Base-by-base conservation (phyloP, 106 monocot genomes). In the Dendrobium nobile region DNA sequence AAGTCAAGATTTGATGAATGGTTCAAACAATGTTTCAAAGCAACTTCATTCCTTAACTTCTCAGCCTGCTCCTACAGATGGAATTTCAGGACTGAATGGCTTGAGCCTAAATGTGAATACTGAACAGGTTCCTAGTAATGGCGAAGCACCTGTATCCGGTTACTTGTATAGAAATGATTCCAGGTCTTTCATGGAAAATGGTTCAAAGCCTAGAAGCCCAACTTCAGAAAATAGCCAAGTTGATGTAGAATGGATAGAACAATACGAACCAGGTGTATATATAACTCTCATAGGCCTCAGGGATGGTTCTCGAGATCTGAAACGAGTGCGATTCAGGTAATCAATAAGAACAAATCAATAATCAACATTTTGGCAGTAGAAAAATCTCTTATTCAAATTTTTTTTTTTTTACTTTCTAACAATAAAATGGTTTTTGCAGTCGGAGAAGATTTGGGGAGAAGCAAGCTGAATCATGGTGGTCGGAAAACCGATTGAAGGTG, bases 281-380 rank as follows among this genome's bases (percentile, higher is more conserved):
- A 94, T 98, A 77, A 98, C 97, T 44, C 92, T 98, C 22, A 82
- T 94, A 43, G 89, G 90, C 22, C 89, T 94, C 78, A 83, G 74
- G 28, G 94, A 98, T 89, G 97, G 97, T 54, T 89, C 89, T 2
- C 89, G 97, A 79, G 97, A 94, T 79, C 85, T 98, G 80, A 94
- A 91, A 81, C 85, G 97, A 27, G 97, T 98, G 54, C 87, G 97
- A n/a, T 98, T 98, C 92, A 98, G 97, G 97, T 98, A 88, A 77
- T 54, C 45, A 18, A 72, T 22, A 72, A 0, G 51, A 51, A 15
- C 51, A 51, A 51, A 10, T 51, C 10, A 13, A 1, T 51, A 15
- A 51, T 51, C 10, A 51, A 51, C 10, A 13, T 3, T 45, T 51
- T 15, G 2, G 51, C 51, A 15, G 15, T 51, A 3, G 10, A 13